Base-by-base conservation (phyloP, 2,329 filamentous ascomycete genomes). In the Chaetomium strumarium region DNA sequence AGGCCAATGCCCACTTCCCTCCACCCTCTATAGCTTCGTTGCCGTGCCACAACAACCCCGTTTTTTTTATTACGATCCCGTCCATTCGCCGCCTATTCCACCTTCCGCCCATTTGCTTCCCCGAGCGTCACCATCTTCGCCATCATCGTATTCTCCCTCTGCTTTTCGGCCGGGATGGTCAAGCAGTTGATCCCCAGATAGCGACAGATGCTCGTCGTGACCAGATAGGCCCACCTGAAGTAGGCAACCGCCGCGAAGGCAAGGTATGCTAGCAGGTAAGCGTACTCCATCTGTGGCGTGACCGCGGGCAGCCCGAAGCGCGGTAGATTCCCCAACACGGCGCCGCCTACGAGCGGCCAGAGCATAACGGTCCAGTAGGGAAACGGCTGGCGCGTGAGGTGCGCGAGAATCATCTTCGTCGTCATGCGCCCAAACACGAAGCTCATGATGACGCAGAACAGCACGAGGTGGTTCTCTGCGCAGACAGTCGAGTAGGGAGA, bases 341-440 rank as follows among this genome's bases (percentile, higher is more conserved):
- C 91, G 49, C 93, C 93, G 46, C 88, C 87, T 44, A 96, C 79
- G 37, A 99, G 83, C 8, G 93, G 93, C 33, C 81, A 83, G 36
- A 97, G 78, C 80, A 97, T 88, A 45, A 93, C 80, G 11, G 93
- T 97, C 90, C 91, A 97, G 78, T 88, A 95, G 1, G 93, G 93
- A 72, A 97, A 99, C 3, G 92, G 88, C 68, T 97, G 93, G 58
- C 83, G 83, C 2, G 93, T 93, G 47, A 99, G 77, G 70, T 99
- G 93, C 2, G 93, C 92, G 16, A 99, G 83, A 66, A 99, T 99
- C 70, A 97, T 97, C 76, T 97, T 99, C 37, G 93, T 99, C 0
- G 93, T 97, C 85, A 99, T 90, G 61, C 93, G 86, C 34, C 93
- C 93, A 69, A 99, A 97, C 54, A 96, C 93, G 63, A 97, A 91